Conservation (phyloP, 805 yeast species). For the Kodamaea hsintzibuensis region DNA sequence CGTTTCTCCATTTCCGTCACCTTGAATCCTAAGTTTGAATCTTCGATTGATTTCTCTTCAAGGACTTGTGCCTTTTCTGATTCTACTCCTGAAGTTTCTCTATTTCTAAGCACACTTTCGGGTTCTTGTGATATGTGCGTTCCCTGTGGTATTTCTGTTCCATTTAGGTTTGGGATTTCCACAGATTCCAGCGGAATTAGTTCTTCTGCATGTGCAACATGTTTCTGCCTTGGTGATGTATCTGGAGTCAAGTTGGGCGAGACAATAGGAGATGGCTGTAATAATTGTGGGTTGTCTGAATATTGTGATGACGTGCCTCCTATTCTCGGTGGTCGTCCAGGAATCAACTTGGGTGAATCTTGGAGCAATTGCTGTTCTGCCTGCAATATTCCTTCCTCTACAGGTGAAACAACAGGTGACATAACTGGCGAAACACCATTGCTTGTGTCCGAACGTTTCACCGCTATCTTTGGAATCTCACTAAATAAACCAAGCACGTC, state of each 20-base stretch:
- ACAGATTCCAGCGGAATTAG: background rate
- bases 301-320: background rate
- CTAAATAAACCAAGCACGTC: slow-evolving; percentile 15
- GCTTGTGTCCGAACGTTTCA: background rate
- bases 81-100: background rate
- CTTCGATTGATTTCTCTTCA: background rate
- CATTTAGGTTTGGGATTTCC: background rate
- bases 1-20: background rate
- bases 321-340: background rate
- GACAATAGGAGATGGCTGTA: background rate
- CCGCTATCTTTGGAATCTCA: slow-evolving; percentile 7
- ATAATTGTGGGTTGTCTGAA: background rate
- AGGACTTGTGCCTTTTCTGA: background rate
- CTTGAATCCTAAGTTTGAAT: background rate
- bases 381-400: background rate
- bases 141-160: background rate
- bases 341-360: background rate
- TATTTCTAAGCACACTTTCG: slow-evolving; percentile 1
- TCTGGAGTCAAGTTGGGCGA: slow-evolving; percentile 6
- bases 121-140: background rate
- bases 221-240: background rate
- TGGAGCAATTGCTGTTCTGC: background rate
- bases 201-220: background rate
- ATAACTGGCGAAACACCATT: slow-evolving; percentile 1
- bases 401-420: slow-evolving; percentile 4